These are phyloP conservation scores for Vigna radiata DNA, from an alignment of 306 rosid genomes.

Conservation along the genomic window DNA sequence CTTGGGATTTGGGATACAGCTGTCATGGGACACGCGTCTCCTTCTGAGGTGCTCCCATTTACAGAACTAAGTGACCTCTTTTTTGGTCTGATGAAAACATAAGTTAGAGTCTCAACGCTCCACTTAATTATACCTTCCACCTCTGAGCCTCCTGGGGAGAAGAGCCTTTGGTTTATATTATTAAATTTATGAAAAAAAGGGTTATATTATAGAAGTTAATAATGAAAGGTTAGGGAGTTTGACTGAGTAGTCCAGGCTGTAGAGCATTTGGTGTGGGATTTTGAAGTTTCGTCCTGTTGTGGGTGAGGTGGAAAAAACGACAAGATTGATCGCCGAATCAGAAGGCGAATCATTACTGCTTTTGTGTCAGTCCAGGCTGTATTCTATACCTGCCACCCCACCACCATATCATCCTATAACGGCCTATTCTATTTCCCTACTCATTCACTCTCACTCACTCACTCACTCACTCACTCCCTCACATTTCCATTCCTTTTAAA, in stretches of 20 bases:
- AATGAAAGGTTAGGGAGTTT: constrained; percentile 51
- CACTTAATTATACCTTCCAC: constrained; percentile 29
- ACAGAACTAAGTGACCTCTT: constrained; percentile 35
- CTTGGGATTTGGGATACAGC: constrained; percentile 86
- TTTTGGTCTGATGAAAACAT: background rate
- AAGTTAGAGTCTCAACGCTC: constrained; percentile 39
- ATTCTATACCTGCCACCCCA: constrained; percentile 73
- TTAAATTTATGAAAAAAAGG: no score
- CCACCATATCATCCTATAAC: constrained; percentile 66
- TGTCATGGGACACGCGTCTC: constrained; percentile 93
- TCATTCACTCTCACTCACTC: constrained; percentile 50
- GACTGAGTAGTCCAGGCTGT: constrained; percentile 91
- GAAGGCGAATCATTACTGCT: constrained; percentile 79
- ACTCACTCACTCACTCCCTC: constrained; percentile 57
- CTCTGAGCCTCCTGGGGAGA: background rate
- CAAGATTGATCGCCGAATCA: constrained; percentile 84
- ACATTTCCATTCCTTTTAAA: constrained; percentile 8
- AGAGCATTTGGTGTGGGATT: constrained; percentile 70
- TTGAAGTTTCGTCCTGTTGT: constrained; percentile 49
- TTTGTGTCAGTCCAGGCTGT: constrained; percentile 87
- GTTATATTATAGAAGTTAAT: constrained; percentile 44
- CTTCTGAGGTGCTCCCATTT: constrained; percentile 46
- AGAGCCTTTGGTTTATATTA: background rate
- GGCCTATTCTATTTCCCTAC: constrained; percentile 47
- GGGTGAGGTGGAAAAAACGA: constrained; percentile 71